Evolutionary conservation across 2,329 filamentous ascomycete species (phyloP).

Genomic region (Chrysosporium queenslandicum): DNA sequence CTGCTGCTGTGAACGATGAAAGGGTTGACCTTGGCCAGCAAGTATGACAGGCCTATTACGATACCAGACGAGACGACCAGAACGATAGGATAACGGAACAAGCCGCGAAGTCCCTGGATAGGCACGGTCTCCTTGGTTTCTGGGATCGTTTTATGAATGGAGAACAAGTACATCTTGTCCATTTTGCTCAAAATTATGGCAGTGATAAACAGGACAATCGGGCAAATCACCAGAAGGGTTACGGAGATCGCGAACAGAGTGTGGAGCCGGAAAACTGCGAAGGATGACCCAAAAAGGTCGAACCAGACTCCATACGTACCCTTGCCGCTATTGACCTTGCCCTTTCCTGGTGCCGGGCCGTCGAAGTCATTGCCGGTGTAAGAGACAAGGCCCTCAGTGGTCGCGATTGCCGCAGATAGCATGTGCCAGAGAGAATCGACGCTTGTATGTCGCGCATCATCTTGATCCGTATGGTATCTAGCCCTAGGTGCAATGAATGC

Average conservation of each 20-base stretch:
- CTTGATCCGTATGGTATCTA: conserved; percentile 82
- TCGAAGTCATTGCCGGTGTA: conserved; percentile 59
- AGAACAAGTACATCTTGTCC: conserved; percentile 85
- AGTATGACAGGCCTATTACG: conserved; percentile 61
- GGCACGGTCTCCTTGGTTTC: conserved; percentile 51
- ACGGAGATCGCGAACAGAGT: conserved; percentile 84
- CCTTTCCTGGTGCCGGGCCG: conserved; percentile 47
- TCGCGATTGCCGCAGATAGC: conserved; percentile 72
- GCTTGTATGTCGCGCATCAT: conserved; percentile 67
- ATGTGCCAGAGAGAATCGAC: conserved; percentile 76
- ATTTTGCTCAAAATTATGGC: conserved; percentile 57
- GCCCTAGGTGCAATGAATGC: conserved; percentile 82
- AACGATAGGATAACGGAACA: conserved; percentile 73
- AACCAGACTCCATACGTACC: conserved; percentile 78
- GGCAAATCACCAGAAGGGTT: conserved; percentile 68
- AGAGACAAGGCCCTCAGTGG: conserved; percentile 59
- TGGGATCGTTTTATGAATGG: conserved; percentile 53
- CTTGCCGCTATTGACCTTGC: conserved; percentile 56
- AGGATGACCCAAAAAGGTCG: conserved; percentile 70
- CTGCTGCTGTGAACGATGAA: conserved; percentile 82
- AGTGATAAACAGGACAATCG: conserved; percentile 59
- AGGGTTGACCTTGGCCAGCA: conserved; percentile 76
- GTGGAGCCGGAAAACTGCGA: conserved; percentile 68
- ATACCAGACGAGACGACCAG: conserved; percentile 57
- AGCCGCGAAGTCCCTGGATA: conserved; percentile 67